Evolutionary conservation across 2,329 filamentous ascomycete species (phyloP).

Genomic region (Claviceps pusilla): DNA sequence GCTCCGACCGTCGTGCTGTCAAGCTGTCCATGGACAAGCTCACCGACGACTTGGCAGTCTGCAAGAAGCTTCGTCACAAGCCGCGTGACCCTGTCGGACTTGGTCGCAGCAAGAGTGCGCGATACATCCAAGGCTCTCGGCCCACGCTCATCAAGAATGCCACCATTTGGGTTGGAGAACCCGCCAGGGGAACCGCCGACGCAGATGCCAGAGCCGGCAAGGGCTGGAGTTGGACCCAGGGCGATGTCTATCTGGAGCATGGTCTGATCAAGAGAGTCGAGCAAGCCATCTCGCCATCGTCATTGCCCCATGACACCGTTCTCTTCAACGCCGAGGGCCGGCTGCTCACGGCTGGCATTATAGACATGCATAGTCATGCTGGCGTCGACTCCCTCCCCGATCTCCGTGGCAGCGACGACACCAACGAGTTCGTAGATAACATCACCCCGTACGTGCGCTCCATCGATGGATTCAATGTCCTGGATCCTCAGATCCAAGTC

Average conservation of each 20-base stretch:
- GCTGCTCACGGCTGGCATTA: conserved; percentile 49
- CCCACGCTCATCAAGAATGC: conserved; percentile 52
- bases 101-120: conserved; percentile 44
- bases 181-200: conserved; percentile 30
- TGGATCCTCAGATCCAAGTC: conserved; percentile 49
- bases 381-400: conserved; percentile 43
- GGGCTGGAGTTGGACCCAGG: conserved; percentile 42
- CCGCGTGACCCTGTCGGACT: conserved; percentile 40
- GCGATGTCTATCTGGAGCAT: conserved; percentile 46
- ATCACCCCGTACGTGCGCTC: conserved; percentile 54
- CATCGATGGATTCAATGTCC: conserved; percentile 48
- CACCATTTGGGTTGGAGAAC: conserved; percentile 51
- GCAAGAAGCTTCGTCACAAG: conserved; percentile 37
- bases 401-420: conserved; percentile 39
- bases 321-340: conserved; percentile 45
- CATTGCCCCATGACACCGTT: conserved; percentile 31
- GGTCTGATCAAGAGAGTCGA: conserved; percentile 45
- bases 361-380: conserved; percentile 58
- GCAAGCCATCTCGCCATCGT: conserved; percentile 24
- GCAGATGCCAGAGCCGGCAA: conserved; percentile 42
- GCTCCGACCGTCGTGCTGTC: conserved; percentile 12
- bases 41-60: conserved; percentile 37
- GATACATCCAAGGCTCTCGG: conserved; percentile 42
- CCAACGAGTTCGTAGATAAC: conserved; percentile 48
- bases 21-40: conserved; percentile 38